phyloP scores from a whole-genome alignment of 1,139 yeast genomes.

The Hyphopichia wangnamkhiaoensis region DNA sequence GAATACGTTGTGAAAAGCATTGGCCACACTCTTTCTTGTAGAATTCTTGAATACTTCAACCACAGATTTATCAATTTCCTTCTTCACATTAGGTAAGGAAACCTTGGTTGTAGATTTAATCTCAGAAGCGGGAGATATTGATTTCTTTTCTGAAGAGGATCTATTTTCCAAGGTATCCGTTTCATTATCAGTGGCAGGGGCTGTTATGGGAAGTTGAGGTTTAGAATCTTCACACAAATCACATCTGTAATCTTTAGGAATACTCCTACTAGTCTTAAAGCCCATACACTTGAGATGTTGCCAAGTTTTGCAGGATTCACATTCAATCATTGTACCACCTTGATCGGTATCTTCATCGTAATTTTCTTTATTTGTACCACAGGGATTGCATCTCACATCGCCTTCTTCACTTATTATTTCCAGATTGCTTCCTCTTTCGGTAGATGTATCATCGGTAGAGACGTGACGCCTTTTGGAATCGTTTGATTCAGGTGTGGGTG shows the following conservation, averaged over 20 bases:
- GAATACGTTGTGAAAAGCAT: constrained; percentile 39
- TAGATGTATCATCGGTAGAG: no score
- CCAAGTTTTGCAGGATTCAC: constrained; percentile 81
- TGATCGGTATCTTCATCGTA: constrained; percentile 61
- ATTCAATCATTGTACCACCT: constrained; percentile 71
- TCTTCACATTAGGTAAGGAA: constrained; percentile 1
- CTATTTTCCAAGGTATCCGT: background rate
- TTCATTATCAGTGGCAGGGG: background rate
- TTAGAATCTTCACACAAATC: constrained; percentile 28
- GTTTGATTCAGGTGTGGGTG: no score
- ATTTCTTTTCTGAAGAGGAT: background rate
- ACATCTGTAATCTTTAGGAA: constrained; percentile 37
- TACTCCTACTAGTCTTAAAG: constrained; percentile 27
- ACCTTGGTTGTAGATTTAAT: no score
- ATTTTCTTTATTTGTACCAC: constrained; percentile 65
- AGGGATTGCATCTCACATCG: constrained; percentile 63
- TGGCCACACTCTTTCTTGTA: constrained; percentile 37
- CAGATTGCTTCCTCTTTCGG: no score
- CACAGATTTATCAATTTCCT: constrained; percentile 1
- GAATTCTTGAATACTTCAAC: constrained; percentile 26
- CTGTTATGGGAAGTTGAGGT: no score
- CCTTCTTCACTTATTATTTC: no score
- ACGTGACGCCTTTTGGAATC: no score
- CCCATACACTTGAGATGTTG: constrained; percentile 81
- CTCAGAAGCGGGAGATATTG: no score